Conservation (phyloP, 805 yeast species). For the Wickerhamiella sergipiensis region DNA sequence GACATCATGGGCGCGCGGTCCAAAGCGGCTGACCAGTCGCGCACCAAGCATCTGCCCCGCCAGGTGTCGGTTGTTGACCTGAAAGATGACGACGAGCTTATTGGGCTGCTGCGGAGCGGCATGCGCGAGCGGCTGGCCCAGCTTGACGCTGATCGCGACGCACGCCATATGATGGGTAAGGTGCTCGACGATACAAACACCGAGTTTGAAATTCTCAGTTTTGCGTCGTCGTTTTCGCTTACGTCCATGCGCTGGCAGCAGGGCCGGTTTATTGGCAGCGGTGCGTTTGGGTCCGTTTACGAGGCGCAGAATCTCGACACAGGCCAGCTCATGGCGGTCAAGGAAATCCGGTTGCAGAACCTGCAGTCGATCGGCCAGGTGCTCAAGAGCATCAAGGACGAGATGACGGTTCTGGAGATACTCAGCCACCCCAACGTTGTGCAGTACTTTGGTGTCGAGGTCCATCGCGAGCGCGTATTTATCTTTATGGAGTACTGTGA, state of each 20-base stretch:
- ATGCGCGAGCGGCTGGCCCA: slow-evolving; percentile 50
- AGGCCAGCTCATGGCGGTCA: slow-evolving; percentile 94
- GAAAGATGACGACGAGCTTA: slow-evolving; percentile 39
- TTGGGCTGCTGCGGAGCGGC: slow-evolving; percentile 49
- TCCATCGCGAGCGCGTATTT: slow-evolving; percentile 87
- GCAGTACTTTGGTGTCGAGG: slow-evolving; percentile 93
- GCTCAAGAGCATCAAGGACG: slow-evolving; percentile 83
- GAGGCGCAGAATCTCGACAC: slow-evolving; percentile 87
- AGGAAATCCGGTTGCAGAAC: slow-evolving; percentile 85
- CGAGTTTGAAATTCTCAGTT: slow-evolving; percentile 74
- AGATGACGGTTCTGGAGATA: slow-evolving; percentile 92
- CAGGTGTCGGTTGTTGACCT: slow-evolving; percentile 25
- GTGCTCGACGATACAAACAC: slow-evolving; percentile 79
- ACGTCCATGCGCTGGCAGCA: slow-evolving; percentile 96
- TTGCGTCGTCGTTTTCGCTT: slow-evolving; percentile 77
- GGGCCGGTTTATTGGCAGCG: slow-evolving; percentile 86
- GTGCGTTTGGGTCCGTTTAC: slow-evolving; percentile 88
- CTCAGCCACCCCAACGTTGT: slow-evolving; percentile 92
- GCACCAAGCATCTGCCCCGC: slow-evolving; percentile 17
- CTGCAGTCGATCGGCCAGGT: slow-evolving; percentile 70
- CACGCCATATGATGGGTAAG: slow-evolving; percentile 55
- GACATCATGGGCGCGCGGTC: slow-evolving; percentile 98
- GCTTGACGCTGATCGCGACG: slow-evolving; percentile 45
- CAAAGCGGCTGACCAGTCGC: slow-evolving; percentile 40
- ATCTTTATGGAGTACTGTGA: slow-evolving; percentile 97